Conservation (phyloP, 2,329 filamentous ascomycete genomes). For the Alternaria postmessia region DNA sequence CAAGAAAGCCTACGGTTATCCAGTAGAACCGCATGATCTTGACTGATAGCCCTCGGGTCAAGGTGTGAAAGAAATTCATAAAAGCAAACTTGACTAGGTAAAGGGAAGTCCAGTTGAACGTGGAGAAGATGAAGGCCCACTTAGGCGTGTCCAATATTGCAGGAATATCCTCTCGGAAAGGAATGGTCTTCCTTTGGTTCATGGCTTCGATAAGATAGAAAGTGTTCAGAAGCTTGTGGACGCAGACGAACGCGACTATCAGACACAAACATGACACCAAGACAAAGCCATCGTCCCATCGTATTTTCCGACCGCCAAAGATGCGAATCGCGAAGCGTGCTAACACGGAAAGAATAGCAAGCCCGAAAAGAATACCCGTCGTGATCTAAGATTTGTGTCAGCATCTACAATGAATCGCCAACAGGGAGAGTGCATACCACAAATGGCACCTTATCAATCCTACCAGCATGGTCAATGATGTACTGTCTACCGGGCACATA, state of each 20-base stretch:
- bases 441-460: slow-evolving; percentile 1
- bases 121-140: slow-evolving; percentile 8
- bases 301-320: slow-evolving; percentile 3
- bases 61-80: slow-evolving; percentile 7
- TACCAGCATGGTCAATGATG: slow-evolving; percentile 2
- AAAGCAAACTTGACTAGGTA: slow-evolving; percentile 15
- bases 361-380: slow-evolving; percentile 1
- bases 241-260: not conserved
- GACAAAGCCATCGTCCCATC: slow-evolving; percentile 7
- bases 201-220: slow-evolving; percentile 14
- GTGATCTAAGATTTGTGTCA: not conserved
- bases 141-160: slow-evolving; percentile 7
- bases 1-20: not conserved
- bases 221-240: slow-evolving; percentile 8
- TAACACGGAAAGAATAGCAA: slow-evolving; percentile 2
- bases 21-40: slow-evolving; percentile 1
- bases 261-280: not conserved
- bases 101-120: slow-evolving; percentile 7
- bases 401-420: not conserved
- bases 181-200: slow-evolving; percentile 6
- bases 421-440: not conserved
- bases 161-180: slow-evolving; percentile 10
- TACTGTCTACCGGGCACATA: slow-evolving; percentile 6
- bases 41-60: not conserved
- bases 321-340: slow-evolving; percentile 7